Evolutionary conservation across 2,329 filamentous ascomycete genomes (phyloP).

Genomic region (Clathrospora elynae): DNA sequence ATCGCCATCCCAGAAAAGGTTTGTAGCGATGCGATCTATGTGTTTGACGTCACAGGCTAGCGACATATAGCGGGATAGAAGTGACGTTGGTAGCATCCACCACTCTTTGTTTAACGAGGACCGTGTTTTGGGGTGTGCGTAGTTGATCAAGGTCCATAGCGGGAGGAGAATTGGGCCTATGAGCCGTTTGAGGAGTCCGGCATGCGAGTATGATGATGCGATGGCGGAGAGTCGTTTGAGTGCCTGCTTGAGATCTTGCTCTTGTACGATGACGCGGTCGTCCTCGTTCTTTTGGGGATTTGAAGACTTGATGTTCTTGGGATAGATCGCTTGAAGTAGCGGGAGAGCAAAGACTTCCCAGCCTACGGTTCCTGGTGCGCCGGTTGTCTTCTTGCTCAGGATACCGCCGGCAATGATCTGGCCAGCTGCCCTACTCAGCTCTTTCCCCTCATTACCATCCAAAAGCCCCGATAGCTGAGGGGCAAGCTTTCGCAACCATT

Average conservation of each 20-base stretch:
- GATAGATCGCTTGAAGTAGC: constrained; percentile 59
- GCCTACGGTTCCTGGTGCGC: constrained; percentile 65
- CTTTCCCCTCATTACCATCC: constrained; percentile 63
- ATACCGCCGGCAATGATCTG: constrained; percentile 71
- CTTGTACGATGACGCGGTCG: constrained; percentile 55
- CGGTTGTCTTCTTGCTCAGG: constrained; percentile 65
- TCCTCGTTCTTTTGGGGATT: constrained; percentile 48
- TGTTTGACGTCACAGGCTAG: constrained; percentile 60
- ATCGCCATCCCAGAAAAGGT: constrained; percentile 62
- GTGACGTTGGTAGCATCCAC: constrained; percentile 26
- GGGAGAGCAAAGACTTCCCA: constrained; percentile 68
- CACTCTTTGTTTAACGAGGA: constrained; percentile 36
- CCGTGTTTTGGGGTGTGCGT: constrained; percentile 50
- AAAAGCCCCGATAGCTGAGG: constrained; percentile 66
- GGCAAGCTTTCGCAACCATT: constrained; percentile 66
- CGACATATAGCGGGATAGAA: constrained; percentile 57
- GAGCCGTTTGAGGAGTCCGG: constrained; percentile 67
- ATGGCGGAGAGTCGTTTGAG: constrained; percentile 63
- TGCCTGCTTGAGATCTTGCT: constrained; percentile 56
- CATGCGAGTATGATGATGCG: constrained; percentile 68
- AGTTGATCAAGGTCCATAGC: constrained; percentile 67
- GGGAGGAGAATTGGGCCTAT: constrained; percentile 63
- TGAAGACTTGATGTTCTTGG: constrained; percentile 35
- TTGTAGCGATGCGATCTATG: constrained; percentile 57
- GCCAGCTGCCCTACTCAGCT: constrained; percentile 63